These are phyloP conservation scores for Astrocystis sublimbata DNA, from an alignment of 495 filamentous ascomycete genomes.

Conservation along the genomic window DNA sequence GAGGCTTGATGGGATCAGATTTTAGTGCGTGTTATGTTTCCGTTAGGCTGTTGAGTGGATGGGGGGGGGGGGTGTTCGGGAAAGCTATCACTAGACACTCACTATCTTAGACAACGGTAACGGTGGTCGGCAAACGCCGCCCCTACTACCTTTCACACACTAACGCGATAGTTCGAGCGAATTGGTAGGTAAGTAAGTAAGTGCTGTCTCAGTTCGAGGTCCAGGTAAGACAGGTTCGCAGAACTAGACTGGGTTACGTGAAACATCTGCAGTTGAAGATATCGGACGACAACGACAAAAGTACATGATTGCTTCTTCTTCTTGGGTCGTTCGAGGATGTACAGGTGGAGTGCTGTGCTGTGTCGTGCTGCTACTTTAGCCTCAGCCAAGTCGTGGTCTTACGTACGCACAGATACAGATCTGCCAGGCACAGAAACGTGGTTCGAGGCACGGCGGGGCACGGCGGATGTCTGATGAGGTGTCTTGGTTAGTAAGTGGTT, in stretches of 20 bases:
- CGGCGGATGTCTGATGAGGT: not conserved
- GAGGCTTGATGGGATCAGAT: not conserved
- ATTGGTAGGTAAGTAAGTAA: too few species aligned
- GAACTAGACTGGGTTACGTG: not conserved
- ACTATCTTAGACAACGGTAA: too few species aligned
- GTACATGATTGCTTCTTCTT: too few species aligned
- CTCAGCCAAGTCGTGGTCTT: conserved; percentile 2
- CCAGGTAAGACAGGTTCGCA: not conserved
- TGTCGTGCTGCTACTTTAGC: not conserved
- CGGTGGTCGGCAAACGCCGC: not conserved
- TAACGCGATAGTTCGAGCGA: too few species aligned
- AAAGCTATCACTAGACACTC: too few species aligned
- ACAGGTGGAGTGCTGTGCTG: not conserved
- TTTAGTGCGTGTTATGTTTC: too few species aligned
- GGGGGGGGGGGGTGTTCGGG: too few species aligned
- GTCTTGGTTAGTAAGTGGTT: too few species aligned
- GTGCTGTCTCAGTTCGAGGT: too few species aligned
- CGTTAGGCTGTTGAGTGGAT: too few species aligned
- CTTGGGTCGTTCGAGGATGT: not conserved
- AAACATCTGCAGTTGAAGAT: not conserved
- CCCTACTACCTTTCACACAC: not conserved
- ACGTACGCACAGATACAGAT: not conserved
- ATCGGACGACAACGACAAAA: not conserved
- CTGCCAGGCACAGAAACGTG: conserved; percentile 17
- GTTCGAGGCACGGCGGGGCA: conserved; percentile 1